Conservation (phyloP, 2,329 filamentous ascomycete species). For the Nothomitra cinnamomea region DNA sequence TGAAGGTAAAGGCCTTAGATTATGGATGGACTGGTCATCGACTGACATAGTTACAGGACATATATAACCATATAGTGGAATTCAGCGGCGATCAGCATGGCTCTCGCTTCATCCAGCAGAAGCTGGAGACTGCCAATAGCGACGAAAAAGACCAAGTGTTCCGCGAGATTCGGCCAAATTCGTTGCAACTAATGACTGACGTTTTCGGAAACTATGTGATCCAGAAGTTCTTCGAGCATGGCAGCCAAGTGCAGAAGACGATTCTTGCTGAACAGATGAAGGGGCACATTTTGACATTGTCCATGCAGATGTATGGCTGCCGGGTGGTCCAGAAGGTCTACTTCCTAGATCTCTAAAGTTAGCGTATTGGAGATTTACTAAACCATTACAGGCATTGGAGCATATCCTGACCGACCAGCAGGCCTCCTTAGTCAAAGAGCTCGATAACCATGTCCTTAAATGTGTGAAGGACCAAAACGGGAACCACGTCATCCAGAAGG, state of each 20-base stretch:
- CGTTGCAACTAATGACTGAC: slow-evolving; percentile 81
- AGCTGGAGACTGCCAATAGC: slow-evolving; percentile 81
- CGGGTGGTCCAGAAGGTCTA: slow-evolving; percentile 83
- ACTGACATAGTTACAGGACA: slow-evolving; percentile 36
- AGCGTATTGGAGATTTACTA: slow-evolving; percentile 9
- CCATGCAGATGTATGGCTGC: slow-evolving; percentile 81
- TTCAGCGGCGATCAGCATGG: slow-evolving; percentile 94
- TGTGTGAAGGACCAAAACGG: slow-evolving; percentile 80
- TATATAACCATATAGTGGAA: slow-evolving; percentile 75
- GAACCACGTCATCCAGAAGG: slow-evolving; percentile 93
- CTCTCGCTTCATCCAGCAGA: slow-evolving; percentile 87
- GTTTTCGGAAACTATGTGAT: slow-evolving; percentile 98
- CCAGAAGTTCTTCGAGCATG: slow-evolving; percentile 94
- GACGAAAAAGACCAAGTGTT: slow-evolving; percentile 91
- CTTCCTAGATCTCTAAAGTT: slow-evolving; percentile 9
- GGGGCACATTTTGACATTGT: slow-evolving; percentile 63
- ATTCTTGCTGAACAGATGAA: slow-evolving; percentile 74
- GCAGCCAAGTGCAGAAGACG: slow-evolving; percentile 85
- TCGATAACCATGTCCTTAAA: slow-evolving; percentile 56
- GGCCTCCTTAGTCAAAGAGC: slow-evolving; percentile 63
- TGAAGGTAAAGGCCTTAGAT: slow-evolving; percentile 39
- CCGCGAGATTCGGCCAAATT: slow-evolving; percentile 68
- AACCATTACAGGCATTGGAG: slow-evolving; percentile 52
- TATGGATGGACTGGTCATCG: background rate
- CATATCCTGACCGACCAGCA: slow-evolving; percentile 88